Base-by-base conservation (phyloP, 2,329 filamentous ascomycete genomes). In the Calonectria leucothoes region DNA sequence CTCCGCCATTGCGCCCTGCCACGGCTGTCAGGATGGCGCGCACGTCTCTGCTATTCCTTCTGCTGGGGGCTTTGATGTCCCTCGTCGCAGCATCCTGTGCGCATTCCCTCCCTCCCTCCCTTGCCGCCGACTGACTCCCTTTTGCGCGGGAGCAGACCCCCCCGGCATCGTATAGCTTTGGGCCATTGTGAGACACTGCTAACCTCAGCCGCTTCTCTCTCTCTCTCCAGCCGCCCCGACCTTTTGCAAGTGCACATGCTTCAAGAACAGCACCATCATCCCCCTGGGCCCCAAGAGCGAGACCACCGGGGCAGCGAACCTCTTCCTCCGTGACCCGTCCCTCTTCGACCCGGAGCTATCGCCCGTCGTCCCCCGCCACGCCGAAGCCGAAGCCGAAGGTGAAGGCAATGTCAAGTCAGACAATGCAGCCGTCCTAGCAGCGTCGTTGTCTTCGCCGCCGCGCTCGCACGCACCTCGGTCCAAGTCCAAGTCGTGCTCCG, bases 161-260 rank as follows among this genome's bases (percentile, higher is more conserved):
- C 33, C n/a, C 27, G 27, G 8, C 27, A 31, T 20, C 15, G n/a
- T 35, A 59, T 45, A n/a, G 6, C 42, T 23, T 45, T 8, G n/a
- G n/a, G 39, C 39, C 42, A 45, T 61, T 69, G 33, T 23, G 37
- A 49, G 48, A 45, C 59, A 48, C 55, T 76, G 74, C 81, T 81
- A 75, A 83, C 76, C 31, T 39, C 7, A 2, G 17, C 17, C 29
- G 51, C 29, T n/a, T 33, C 29, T 27, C 29, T n/a, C n/a, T 25
- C 17, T 45, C 52, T 69, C 14, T 42, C 17, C 79, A 93, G 91
- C 89, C 37, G 88, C 90, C 52, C 91, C 90, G 23, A 90, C 89
- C 2, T 93, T 93, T 82, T 93, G 91, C 87, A 93, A 93, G 87
- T 93, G 91, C 85, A 93, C 91, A 77, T 93, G 91, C 85, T 92